Percentiles rank a stretch among this genome's conserved stretches.
Evolutionary conservation across 371 early-diverging fungal species (phyloP).

Genomic region (Lichtheimia hyalospora): DNA sequence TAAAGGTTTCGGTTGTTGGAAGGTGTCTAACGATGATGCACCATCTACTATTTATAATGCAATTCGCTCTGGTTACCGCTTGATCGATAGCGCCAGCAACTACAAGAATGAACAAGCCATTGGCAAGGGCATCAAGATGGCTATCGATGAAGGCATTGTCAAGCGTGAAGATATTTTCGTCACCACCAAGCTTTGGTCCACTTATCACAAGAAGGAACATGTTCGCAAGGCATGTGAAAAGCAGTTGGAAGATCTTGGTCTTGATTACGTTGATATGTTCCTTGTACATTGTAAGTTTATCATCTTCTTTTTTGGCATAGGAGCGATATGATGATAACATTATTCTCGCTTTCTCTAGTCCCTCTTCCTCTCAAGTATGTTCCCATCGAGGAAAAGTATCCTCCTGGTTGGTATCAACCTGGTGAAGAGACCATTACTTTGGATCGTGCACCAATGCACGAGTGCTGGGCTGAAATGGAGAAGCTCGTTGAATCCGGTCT

Average conservation of each 20-base stretch:
- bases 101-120: slow-evolving; percentile 63
- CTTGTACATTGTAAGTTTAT: slow-evolving; percentile 38
- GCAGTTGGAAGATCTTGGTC: slow-evolving; percentile 55
- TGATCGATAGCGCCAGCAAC: slow-evolving; percentile 27
- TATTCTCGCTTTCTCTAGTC: slow-evolving; percentile 10
- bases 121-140: slow-evolving; percentile 41
- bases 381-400: slow-evolving; percentile 22
- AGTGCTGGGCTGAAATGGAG: slow-evolving; percentile 36
- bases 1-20: slow-evolving; percentile 36
- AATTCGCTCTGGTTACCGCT: slow-evolving; percentile 29
- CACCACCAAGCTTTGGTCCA: slow-evolving; percentile 77
- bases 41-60: slow-evolving; percentile 23
- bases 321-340: neutral
- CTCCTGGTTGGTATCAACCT: slow-evolving; percentile 28
- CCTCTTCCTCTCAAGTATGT: slow-evolving; percentile 30
- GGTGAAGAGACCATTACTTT: slow-evolving; percentile 22
- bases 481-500: slow-evolving; percentile 26
- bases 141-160: slow-evolving; percentile 48
- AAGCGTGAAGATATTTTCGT: slow-evolving; percentile 67
- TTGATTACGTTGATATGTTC: slow-evolving; percentile 79
- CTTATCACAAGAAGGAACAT: slow-evolving; percentile 50
- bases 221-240: slow-evolving; percentile 48
- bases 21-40: slow-evolving; percentile 28
- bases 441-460: slow-evolving; percentile 32
- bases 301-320: neutral